Base-by-base conservation (phyloP, 1,139 yeast species). In the Pichia sp. region DNA sequence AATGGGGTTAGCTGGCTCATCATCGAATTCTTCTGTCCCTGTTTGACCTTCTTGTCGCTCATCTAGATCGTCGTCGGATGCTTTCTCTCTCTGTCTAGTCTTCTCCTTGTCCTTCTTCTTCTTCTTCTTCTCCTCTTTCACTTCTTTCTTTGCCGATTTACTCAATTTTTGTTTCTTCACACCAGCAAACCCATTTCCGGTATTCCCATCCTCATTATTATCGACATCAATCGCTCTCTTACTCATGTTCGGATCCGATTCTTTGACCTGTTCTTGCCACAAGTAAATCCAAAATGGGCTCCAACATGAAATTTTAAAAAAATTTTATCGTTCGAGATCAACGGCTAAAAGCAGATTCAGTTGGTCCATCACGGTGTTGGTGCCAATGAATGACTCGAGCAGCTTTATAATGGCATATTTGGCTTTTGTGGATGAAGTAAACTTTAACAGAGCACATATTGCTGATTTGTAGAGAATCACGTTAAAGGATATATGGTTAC, bases 1-100 rank as follows among this genome's bases (percentile, higher is more conserved):
- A 16, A 1, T 68, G 55, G 16, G 23, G 23, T 16, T 16, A 16
- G 23, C 2, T 16, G 23, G 23, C 23, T 16, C 23, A 16, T 16
- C 23, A 16, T 16, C 23, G 2, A 16, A 16, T 16, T 16, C 64
- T 55, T 26, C 57, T 44, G 9, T 48, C 28, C 7, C 29, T 33
- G 27, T 8, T 23, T 5, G 36, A 9, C 10, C 3, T 27, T 16
- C 23, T 16, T 16, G 23, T 16, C 23, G 23, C 23, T 16, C 23
- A 16, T 16, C 23, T 16, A 10, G 27, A 11, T 32, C 29, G 3
- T 3, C 27, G 6, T 26, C 37, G 9, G 7, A 16, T 6, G 26
- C 39, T 4, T 8, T 37, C 33, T 29, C 10, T 39, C 33, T 16
- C 16, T 26, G 8, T 29, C 16, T n/a, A n/a, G 7, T 43, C 23